Evolutionary conservation across 768 basidiomycete genomes (phyloP), one percentile per base, ranked within the genome.

Genomic region (Leccinum disarticulatum): DNA sequence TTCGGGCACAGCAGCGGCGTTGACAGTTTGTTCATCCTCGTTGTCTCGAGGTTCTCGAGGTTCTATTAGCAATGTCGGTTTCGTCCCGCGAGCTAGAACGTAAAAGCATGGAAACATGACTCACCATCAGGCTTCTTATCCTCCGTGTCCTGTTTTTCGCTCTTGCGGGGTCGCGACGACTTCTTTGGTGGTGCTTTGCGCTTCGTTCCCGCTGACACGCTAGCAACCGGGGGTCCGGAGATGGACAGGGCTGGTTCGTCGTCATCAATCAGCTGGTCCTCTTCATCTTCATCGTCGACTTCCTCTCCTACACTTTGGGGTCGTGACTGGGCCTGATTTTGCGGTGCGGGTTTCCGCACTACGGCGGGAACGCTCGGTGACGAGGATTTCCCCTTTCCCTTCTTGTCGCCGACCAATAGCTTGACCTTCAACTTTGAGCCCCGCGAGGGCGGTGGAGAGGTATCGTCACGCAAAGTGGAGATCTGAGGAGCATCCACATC

Each of bases 401-500:
- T 78, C 60, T 72, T 69, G 60, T 83, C 80, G 61, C 77, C 76
- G 25, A 83, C 76, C 38, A 83, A 65, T 17, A 84, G 71, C 66
- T 85, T 85, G 46, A 86, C 80, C 56, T 78, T 77, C 61, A 79
- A 72, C 63, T 80, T 80, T 57, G 77, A 64, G 9, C 69, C 65
- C 25, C 73, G 71, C 7, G 66, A 64, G 4, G 87, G 87, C 15
- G 90, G 86, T 52, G 89, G 88, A n/a, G 82, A 83, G 11, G 81
- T 81, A 60, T 91, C 90, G 52, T 91, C 88, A 35, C 78, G 80
- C 35, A 92, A 81, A 30, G 87, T 92, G 27, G 90, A 92, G 56
- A 93, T 92, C 64, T 86, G 86, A 38, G 91, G 91, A 35, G 90
- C 88, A 41, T 91, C 91, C 88, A 91, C 88, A 46, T 91, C 91